phyloP scores from a whole-genome alignment of 2,329 filamentous ascomycete genomes.

The Sclerotinia minor region DNA sequence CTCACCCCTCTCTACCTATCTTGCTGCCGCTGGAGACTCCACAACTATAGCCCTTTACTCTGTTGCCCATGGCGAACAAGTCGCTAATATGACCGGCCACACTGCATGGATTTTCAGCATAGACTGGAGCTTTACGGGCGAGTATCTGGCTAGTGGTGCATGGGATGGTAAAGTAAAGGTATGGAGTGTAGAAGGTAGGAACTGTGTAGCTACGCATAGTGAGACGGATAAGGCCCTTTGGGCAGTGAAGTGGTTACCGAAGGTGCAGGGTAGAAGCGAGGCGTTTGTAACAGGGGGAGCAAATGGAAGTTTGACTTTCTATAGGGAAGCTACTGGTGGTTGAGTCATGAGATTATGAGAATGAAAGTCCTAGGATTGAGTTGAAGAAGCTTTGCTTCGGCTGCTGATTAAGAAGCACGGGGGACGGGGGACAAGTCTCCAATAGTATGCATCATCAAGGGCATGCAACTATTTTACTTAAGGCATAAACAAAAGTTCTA shows the following conservation, averaged over 20 bases:
- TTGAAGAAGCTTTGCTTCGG: not conserved
- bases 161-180: slow-evolving; percentile 96
- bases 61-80: slow-evolving; percentile 86
- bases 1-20: slow-evolving; percentile 77
- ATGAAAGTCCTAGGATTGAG: too few relatives aligned
- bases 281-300: slow-evolving; percentile 79
- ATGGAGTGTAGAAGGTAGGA: slow-evolving; percentile 82
- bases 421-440: too few relatives aligned
- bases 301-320: slow-evolving; percentile 75
- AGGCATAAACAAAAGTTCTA: not conserved
- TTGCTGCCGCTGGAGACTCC: slow-evolving; percentile 89
- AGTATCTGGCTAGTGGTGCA: slow-evolving; percentile 83
- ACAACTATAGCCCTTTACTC: slow-evolving; percentile 90
- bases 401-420: not conserved
- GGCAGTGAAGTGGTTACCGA: slow-evolving; percentile 81
- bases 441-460: not conserved
- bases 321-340: slow-evolving; percentile 75
- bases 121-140: slow-evolving; percentile 91
- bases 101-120: slow-evolving; percentile 86
- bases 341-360: slow-evolving; percentile 20
- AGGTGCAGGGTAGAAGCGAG: slow-evolving; percentile 58
- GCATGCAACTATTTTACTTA: not conserved
- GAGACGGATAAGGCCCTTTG: slow-evolving; percentile 85
- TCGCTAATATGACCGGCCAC: slow-evolving; percentile 79
- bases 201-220: slow-evolving; percentile 89